Percentiles rank a stretch among this genome's conserved stretches.
Conservation (phyloP, 768 basidiomycete species). For the Lepiota brunneoincarnata region DNA sequence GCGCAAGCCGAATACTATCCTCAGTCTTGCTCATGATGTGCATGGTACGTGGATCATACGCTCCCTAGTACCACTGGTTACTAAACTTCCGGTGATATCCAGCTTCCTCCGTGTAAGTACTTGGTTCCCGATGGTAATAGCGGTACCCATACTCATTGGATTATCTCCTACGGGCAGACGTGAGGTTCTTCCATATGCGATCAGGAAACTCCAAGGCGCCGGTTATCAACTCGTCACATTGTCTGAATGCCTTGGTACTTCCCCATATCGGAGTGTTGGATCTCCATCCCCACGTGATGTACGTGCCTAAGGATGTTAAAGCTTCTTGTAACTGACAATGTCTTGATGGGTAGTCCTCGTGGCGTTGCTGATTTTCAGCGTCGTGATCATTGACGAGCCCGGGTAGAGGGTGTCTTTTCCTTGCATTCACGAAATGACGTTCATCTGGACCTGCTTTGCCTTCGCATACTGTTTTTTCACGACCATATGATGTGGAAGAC, state of each 20-base stretch:
- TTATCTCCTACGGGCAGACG: not conserved
- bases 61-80: not conserved
- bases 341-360: not conserved
- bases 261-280: constrained; percentile 28
- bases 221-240: constrained; percentile 21
- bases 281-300: constrained; percentile 27
- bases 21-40: constrained; percentile 13
- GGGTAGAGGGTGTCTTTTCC: too few species aligned
- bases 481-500: too few species aligned
- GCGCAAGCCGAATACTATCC: constrained; percentile 1
- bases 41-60: not conserved
- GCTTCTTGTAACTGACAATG: not conserved
- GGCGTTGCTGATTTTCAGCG: not conserved
- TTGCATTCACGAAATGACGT: too few species aligned
- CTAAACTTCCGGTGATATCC: not conserved
- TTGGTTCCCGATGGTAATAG: not conserved
- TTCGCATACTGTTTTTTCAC: too few species aligned
- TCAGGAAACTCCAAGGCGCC: constrained; percentile 17
- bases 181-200: constrained; percentile 15
- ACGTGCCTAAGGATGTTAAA: constrained; percentile 3
- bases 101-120: not conserved
- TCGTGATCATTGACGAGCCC: too few species aligned
- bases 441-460: too few species aligned
- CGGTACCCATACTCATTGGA: not conserved
- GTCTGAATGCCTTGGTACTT: constrained; percentile 20